phyloP scores from a whole-genome alignment of 2,329 filamentous ascomycete genomes.

The Epichloe amarillans region DNA sequence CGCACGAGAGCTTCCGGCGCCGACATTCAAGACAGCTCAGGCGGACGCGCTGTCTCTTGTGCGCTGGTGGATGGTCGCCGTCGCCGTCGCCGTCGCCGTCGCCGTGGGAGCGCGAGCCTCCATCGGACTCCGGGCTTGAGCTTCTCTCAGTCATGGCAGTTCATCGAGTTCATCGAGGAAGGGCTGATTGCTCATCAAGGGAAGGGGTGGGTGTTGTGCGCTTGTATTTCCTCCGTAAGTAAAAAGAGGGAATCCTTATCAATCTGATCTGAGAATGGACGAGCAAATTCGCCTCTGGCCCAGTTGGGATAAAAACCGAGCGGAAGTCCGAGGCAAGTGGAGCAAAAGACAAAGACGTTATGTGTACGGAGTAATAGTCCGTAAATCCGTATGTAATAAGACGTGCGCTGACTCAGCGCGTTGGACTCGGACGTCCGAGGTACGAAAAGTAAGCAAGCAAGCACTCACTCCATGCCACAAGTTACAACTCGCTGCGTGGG shows the following conservation, averaged over 20 bases:
- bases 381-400: no score
- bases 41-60: constrained; percentile 46
- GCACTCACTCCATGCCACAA: no score
- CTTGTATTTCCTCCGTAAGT: constrained; percentile 7
- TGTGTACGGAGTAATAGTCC: no score
- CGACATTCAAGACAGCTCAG: constrained; percentile 49
- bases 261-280: constrained; percentile 24
- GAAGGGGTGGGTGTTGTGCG: constrained; percentile 11
- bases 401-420: not conserved
- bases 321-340: constrained; percentile 18
- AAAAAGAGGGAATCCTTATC: constrained; percentile 21
- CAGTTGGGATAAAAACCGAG: constrained; percentile 13
- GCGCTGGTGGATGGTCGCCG: constrained; percentile 25
- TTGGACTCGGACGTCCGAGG: constrained; percentile 3
- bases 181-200: not conserved
- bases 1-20: constrained; percentile 47
- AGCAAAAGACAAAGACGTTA: not conserved
- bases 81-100: constrained; percentile 17
- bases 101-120: constrained; percentile 13
- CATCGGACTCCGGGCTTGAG: constrained; percentile 25
- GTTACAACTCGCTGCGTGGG: no score
- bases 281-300: constrained; percentile 13
- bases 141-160: constrained; percentile 19
- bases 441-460: no score
- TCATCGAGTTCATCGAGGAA: no score